phyloP scores from a whole-genome alignment of 495 filamentous ascomycete genomes.

The Lichenothelia convexa region DNA sequence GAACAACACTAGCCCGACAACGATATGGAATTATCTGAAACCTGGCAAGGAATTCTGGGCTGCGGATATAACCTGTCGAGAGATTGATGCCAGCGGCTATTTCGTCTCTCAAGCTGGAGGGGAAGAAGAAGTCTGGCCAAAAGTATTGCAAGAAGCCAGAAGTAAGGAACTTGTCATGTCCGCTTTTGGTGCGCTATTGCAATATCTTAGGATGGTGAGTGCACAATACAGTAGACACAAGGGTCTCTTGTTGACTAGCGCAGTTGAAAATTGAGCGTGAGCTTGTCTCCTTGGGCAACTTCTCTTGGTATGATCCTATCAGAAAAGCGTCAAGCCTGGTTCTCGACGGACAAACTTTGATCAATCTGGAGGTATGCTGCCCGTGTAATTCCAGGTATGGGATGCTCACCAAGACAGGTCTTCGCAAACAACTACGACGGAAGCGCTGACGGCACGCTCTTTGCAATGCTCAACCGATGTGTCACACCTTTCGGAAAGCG shows the following conservation, averaged over 20 bases:
- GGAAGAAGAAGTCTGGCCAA: slow-evolving; percentile 59
- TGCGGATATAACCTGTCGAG: slow-evolving; percentile 59
- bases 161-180: slow-evolving; percentile 80
- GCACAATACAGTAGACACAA: too few relatives aligned
- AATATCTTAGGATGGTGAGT: slow-evolving; percentile 51
- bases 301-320: slow-evolving; percentile 84
- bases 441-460: slow-evolving; percentile 66
- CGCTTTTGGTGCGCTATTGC: slow-evolving; percentile 72
- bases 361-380: slow-evolving; percentile 60
- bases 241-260: too few relatives aligned
- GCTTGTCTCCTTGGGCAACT: slow-evolving; percentile 77
- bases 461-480: slow-evolving; percentile 78
- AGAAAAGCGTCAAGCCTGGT: slow-evolving; percentile 83
- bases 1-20: slow-evolving; percentile 82
- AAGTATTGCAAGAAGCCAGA: slow-evolving; percentile 48
- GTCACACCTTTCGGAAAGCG: slow-evolving; percentile 96
- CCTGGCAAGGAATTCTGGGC: slow-evolving; percentile 84
- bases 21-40: slow-evolving; percentile 90
- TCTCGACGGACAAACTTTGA: slow-evolving; percentile 87
- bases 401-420: slow-evolving; percentile 24
- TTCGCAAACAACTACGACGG: slow-evolving; percentile 92
- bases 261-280: slow-evolving; percentile 72
- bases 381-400: not conserved
- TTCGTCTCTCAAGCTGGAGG: slow-evolving; percentile 48
- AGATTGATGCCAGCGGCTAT: slow-evolving; percentile 67